A percentile compares a stretch with the other conserved stretches of the same genome.
Evolutionary conservation across 2,329 filamentous ascomycete species (phyloP).

Genomic region (Aquanectria penicillioides): DNA sequence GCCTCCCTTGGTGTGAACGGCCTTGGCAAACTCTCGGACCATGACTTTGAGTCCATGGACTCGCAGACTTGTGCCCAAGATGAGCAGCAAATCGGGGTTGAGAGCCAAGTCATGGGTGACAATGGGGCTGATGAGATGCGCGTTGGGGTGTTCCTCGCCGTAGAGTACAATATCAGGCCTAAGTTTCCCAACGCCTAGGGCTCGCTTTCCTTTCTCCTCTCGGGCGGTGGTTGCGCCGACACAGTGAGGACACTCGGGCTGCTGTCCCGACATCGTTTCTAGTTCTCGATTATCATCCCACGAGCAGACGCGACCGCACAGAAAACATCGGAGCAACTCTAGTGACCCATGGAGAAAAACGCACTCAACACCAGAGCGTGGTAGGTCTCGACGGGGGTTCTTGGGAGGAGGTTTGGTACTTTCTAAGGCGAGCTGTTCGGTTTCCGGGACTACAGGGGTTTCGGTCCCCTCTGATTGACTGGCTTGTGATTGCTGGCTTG

Average conservation of each 20-base stretch:
- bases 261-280: conserved; percentile 69
- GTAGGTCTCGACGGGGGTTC: conserved; percentile 39
- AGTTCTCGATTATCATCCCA: conserved; percentile 68
- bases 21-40: conserved; percentile 76
- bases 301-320: conserved; percentile 65
- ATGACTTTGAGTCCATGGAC: conserved; percentile 78
- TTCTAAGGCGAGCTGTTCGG: conserved; percentile 32
- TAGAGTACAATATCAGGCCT: conserved; percentile 80
- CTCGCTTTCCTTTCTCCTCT: conserved; percentile 72
- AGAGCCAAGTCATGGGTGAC: conserved; percentile 74
- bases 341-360: conserved; percentile 80
- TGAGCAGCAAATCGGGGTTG: conserved; percentile 73
- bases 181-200: conserved; percentile 73
- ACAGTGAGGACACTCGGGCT: conserved; percentile 75
- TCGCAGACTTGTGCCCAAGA: conserved; percentile 76
- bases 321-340: conserved; percentile 70
- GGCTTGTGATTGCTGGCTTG: conserved; percentile 28
- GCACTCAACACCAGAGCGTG: conserved; percentile 64
- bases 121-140: conserved; percentile 74
- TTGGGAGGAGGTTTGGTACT: conserved; percentile 31
- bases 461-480: conserved; percentile 26
- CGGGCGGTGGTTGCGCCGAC: conserved; percentile 69
- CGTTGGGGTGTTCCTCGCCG: conserved; percentile 76
- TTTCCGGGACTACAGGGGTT: conserved; percentile 26
- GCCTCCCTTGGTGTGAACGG: conserved; percentile 73